These are phyloP conservation scores for Epicoccum sorghinum DNA, from an alignment of 2,329 filamentous ascomycete genomes.

Conservation along the genomic window DNA sequence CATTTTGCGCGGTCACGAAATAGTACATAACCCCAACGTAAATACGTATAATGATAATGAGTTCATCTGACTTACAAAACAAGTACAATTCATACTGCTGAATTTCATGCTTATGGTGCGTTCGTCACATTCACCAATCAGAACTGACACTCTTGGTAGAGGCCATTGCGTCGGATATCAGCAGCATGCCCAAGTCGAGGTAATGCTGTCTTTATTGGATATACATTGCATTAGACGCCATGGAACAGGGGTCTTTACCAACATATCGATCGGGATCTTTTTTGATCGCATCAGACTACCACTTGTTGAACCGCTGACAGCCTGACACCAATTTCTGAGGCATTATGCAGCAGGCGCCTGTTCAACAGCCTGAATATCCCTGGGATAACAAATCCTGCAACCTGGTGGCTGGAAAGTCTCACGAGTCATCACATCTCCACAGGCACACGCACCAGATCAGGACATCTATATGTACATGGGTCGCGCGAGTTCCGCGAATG, in stretches of 20 bases:
- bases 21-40: conserved; percentile 9
- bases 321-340: neutral
- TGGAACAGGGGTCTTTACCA: neutral
- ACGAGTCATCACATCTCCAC: conserved; percentile 1
- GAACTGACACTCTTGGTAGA: neutral
- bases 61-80: neutral
- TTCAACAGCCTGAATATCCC: neutral
- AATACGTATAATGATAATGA: conserved; percentile 22
- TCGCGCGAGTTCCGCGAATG: neutral
- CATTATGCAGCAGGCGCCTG: neutral
- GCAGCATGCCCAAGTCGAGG: neutral
- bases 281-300: neutral
- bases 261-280: neutral
- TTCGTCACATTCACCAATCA: neutral
- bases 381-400: conserved; percentile 2
- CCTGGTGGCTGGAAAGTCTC: conserved; percentile 9
- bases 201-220: neutral
- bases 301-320: no score
- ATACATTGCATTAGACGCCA: neutral
- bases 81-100: neutral
- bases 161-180: neutral
- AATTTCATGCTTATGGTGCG: neutral
- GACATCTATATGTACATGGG: neutral
- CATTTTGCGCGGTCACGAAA: conserved; percentile 6
- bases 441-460: conserved; percentile 1